Evolutionary conservation across 345 rosid genomes (phyloP).

Genomic region (Adansonia digitata): DNA sequence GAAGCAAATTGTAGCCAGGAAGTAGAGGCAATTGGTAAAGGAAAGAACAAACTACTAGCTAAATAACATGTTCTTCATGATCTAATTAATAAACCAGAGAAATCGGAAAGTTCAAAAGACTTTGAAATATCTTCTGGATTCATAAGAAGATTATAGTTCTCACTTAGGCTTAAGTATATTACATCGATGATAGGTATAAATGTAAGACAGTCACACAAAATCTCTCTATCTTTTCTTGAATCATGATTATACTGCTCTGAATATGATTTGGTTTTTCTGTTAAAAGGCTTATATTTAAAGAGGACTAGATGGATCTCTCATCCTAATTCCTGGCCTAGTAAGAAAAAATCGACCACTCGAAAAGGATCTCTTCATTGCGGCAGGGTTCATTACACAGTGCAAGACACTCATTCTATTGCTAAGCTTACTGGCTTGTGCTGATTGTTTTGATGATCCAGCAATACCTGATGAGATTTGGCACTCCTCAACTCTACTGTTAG

Average conservation of each 20-base stretch:
- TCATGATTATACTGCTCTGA: background rate
- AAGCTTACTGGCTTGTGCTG: background rate
- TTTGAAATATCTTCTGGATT: background rate
- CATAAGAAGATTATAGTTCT: background rate
- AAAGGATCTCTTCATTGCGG: background rate
- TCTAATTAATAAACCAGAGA: background rate
- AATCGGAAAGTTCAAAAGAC: background rate
- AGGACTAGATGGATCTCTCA: background rate
- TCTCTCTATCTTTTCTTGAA: background rate
- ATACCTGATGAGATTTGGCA: background rate
- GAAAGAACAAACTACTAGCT: background rate
- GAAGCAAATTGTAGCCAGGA: background rate
- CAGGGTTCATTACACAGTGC: background rate
- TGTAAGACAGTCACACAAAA: background rate
- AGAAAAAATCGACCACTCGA: background rate
- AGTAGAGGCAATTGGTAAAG: background rate
- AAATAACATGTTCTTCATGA: background rate
- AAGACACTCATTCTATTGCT: background rate
- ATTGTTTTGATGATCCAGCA: conserved; percentile 1
- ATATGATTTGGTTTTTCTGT: too few species aligned
- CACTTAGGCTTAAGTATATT: background rate
- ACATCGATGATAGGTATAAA: background rate
- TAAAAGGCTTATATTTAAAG: conserved; percentile 2
- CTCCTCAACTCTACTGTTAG: too few species aligned
- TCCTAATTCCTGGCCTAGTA: conserved; percentile 2